These are phyloP conservation scores for Thermothielavioides terrestris DNA, from an alignment of 495 filamentous ascomycete species.

Conservation along the genomic window DNA sequence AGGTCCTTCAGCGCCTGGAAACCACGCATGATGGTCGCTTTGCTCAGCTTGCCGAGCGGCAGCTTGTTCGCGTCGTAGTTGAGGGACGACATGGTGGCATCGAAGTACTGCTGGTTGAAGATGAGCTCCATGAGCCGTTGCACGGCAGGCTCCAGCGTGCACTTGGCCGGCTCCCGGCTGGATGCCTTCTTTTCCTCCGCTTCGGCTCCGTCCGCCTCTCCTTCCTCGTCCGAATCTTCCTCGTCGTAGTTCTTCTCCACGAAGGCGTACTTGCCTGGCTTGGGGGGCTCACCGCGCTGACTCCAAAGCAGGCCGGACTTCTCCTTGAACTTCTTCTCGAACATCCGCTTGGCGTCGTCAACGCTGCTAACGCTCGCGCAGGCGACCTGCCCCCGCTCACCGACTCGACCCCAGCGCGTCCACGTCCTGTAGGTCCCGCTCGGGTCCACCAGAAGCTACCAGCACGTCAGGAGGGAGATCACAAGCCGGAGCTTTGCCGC, in stretches of 20 bases:
- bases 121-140: conserved; percentile 69
- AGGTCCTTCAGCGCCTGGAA: conserved; percentile 69
- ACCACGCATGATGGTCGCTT: conserved; percentile 59
- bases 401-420: conserved; percentile 75
- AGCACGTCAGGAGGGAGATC: not conserved
- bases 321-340: conserved; percentile 67
- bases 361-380: conserved; percentile 36
- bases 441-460: conserved; percentile 29
- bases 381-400: conserved; percentile 56
- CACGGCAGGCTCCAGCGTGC: conserved; percentile 47
- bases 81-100: conserved; percentile 54
- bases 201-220: conserved; percentile 33
- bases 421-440: conserved; percentile 41
- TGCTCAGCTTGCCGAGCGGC: conserved; percentile 75
- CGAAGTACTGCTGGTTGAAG: conserved; percentile 66
- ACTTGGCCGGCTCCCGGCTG: conserved; percentile 33
- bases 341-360: conserved; percentile 42
- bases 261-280: conserved; percentile 64
- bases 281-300: conserved; percentile 50
- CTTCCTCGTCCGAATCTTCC: conserved; percentile 57
- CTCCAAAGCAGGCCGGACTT: conserved; percentile 67
- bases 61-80: conserved; percentile 72
- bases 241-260: conserved; percentile 59
- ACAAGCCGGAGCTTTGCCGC: not conserved
- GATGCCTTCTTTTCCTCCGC: conserved; percentile 31